Conservation (phyloP, 1,284 basidiomycete genomes). For the Pseudozyma flocculosa region DNA sequence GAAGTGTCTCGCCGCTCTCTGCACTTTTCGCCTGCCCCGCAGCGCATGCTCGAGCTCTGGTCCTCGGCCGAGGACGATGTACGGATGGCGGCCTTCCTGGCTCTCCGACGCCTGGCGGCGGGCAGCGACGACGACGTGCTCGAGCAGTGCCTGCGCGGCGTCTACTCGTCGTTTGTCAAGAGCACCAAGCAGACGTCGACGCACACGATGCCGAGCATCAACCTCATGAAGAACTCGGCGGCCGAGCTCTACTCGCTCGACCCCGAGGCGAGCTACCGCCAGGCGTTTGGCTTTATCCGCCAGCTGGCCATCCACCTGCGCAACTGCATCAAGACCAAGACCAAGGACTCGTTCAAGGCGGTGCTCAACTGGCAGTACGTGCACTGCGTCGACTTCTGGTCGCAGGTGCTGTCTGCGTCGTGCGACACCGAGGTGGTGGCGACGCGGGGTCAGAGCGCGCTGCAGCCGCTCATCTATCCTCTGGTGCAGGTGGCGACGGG, state of each 20-base stretch:
- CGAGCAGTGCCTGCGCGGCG: constrained; percentile 84
- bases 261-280: constrained; percentile 75
- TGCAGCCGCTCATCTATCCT: constrained; percentile 88
- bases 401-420: constrained; percentile 65
- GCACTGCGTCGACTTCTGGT: constrained; percentile 96
- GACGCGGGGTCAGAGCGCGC: constrained; percentile 66
- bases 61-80: constrained; percentile 76
- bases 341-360: constrained; percentile 51
- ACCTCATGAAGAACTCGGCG: constrained; percentile 96
- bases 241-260: constrained; percentile 81
- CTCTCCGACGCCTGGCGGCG: constrained; percentile 77
- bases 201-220: constrained; percentile 88
- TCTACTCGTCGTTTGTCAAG: constrained; percentile 80
- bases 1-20: too few species aligned
- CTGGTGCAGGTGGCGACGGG: constrained; percentile 91
- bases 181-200: constrained; percentile 78
- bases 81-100: constrained; percentile 83
- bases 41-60: constrained; percentile 61
- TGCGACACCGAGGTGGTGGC: constrained; percentile 38
- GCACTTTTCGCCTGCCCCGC: constrained; percentile 73
- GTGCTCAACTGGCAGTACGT: constrained; percentile 89
- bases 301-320: constrained; percentile 91
- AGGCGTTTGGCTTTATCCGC: constrained; percentile 94
- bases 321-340: constrained; percentile 84
- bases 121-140: constrained; percentile 78